Percentiles rank a stretch among this genome's conserved stretches.
Evolutionary conservation across 2,329 filamentous ascomycete species (phyloP).

Genomic region (Sphaerulina populicola): DNA sequence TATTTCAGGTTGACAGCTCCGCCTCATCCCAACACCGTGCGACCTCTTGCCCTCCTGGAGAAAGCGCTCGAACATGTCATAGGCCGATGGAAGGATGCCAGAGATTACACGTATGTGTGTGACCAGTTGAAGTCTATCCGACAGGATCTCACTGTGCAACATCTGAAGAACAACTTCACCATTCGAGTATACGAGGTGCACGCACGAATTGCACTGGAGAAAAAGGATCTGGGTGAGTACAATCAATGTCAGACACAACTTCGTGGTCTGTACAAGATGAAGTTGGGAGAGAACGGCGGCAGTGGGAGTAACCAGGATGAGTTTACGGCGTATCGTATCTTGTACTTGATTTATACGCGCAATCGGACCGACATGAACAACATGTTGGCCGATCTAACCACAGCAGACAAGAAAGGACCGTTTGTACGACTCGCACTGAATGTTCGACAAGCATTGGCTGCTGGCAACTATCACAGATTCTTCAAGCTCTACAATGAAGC

Average conservation of each 20-base stretch:
- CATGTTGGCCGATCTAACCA: conserved; percentile 95
- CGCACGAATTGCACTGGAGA: conserved; percentile 92
- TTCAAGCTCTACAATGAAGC: conserved; percentile 93
- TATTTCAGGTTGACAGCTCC: conserved; percentile 90
- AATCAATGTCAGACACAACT: conserved; percentile 99
- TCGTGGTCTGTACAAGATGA: conserved; percentile 78
- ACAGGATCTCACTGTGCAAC: conserved; percentile 96
- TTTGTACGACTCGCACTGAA: conserved; percentile 84
- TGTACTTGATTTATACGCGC: conserved; percentile 98
- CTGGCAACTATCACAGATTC: conserved; percentile 96
- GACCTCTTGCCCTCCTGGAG: conserved; percentile 69
- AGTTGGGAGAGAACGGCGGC: conserved; percentile 64
- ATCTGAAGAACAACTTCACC: conserved; percentile 92
- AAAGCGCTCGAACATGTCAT: conserved; percentile 82
- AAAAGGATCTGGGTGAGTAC: conserved; percentile 99
- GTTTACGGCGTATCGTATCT: conserved; percentile 98
- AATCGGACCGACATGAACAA: conserved; percentile 98
- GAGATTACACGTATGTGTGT: conserved; percentile 95
- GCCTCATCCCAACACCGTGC: conserved; percentile 79
- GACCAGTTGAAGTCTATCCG: conserved; percentile 98
- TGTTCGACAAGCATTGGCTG: conserved; percentile 81
- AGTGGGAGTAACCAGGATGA: conserved; percentile 77
- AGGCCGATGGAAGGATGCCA: conserved; percentile 87
- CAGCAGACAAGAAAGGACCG: conserved; percentile 80
- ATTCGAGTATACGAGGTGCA: conserved; percentile 96